A percentile compares a stretch with the other conserved stretches of the same genome.
phyloP scores from a whole-genome alignment of 257 asterid species.

The Sherardia arvensis region DNA sequence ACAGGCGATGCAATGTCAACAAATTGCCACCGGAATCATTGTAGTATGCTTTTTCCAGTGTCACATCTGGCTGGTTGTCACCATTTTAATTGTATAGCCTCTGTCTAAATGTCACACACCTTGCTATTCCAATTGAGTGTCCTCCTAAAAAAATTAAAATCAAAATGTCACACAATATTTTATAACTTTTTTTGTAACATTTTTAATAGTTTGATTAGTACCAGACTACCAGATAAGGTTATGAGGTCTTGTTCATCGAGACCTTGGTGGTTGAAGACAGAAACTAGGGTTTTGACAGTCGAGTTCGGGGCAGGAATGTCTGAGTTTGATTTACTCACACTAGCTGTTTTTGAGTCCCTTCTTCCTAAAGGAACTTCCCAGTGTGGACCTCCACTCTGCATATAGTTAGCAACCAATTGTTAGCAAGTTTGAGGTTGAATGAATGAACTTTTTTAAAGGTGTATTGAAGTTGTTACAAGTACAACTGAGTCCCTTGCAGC shows the following conservation, averaged over 20 bases:
- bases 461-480: conserved; percentile 30
- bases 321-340: conserved; percentile 35
- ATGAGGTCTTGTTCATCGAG: conserved; percentile 57
- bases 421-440: too few species aligned
- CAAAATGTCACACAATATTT: neutral
- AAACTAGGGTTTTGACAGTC: conserved; percentile 47
- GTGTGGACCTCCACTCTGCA: conserved; percentile 79
- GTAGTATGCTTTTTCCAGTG: conserved; percentile 47
- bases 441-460: neutral
- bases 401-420: neutral
- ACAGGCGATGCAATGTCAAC: conserved; percentile 55
- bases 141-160: conserved; percentile 35
- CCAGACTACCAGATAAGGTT: conserved; percentile 81
- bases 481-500: conserved; percentile 62
- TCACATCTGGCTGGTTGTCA: conserved; percentile 43
- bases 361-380: conserved; percentile 87
- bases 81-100: conserved; percentile 69
- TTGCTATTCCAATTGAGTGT: conserved; percentile 69
- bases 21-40: conserved; percentile 56
- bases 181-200: too few species aligned
- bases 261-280: conserved; percentile 50
- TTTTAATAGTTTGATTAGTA: conserved; percentile 1
- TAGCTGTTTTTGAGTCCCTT: conserved; percentile 61
- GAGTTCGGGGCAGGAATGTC: conserved; percentile 76
- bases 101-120: conserved; percentile 63